Evolutionary conservation across 805 yeast species (phyloP).

Genomic region (Kodamaea neixiangensis): DNA sequence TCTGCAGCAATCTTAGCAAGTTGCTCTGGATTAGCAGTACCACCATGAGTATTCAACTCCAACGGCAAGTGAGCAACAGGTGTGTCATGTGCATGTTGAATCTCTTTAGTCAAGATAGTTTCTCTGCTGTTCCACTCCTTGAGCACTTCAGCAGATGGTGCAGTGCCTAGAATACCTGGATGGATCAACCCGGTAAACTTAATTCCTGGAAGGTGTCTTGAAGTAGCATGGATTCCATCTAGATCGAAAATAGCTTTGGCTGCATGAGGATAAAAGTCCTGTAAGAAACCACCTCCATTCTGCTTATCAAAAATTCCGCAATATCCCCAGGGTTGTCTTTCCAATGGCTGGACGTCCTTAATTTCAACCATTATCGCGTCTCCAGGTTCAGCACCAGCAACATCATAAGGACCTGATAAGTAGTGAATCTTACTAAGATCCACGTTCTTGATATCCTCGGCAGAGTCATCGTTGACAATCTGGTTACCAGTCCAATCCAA

Average conservation of each 20-base stretch:
- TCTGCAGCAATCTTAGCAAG: slow-evolving; percentile 32
- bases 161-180: slow-evolving; percentile 54
- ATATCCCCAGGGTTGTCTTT: slow-evolving; percentile 56
- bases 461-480: slow-evolving; percentile 46
- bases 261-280: slow-evolving; percentile 49
- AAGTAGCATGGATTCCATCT: slow-evolving; percentile 51
- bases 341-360: slow-evolving; percentile 53
- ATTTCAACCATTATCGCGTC: slow-evolving; percentile 52
- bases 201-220: slow-evolving; percentile 52
- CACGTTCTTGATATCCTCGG: slow-evolving; percentile 48
- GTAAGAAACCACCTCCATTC: slow-evolving; percentile 55
- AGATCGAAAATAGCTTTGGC: slow-evolving; percentile 56
- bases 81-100: slow-evolving; percentile 30
- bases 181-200: slow-evolving; percentile 52
- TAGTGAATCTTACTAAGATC: slow-evolving; percentile 50
- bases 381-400: slow-evolving; percentile 48
- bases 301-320: slow-evolving; percentile 49
- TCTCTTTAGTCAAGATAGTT: slow-evolving; percentile 32
- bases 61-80: slow-evolving; percentile 47
- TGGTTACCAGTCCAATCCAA: slow-evolving; percentile 59
- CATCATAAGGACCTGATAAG: slow-evolving; percentile 50
- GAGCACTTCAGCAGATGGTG: slow-evolving; percentile 47
- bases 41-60: slow-evolving; percentile 39
- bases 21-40: slow-evolving; percentile 33
- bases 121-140: slow-evolving; percentile 50